Percentiles rank a stretch among this genome's conserved stretches.
Evolutionary conservation across 163 green algal species (phyloP).

Genomic region (Chloromonas sp.): DNA sequence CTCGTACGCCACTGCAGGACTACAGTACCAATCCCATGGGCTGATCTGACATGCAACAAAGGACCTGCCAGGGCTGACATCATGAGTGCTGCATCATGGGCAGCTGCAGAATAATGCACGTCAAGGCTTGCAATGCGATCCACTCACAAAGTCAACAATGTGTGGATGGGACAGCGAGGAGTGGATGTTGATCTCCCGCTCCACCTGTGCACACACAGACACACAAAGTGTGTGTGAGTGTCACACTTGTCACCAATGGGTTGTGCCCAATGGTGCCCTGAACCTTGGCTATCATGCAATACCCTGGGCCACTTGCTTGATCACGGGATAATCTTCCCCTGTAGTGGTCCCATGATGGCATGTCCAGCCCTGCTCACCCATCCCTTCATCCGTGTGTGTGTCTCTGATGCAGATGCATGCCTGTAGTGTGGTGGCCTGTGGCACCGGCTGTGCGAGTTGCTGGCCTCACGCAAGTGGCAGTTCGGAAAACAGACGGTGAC

Average conservation of each 20-base stretch:
- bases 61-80: background rate
- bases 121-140: background rate
- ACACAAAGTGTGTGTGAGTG: background rate
- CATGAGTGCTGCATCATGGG: background rate
- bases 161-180: constrained; percentile 34
- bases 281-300: too few relatives aligned
- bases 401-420: too few relatives aligned
- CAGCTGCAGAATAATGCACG: background rate
- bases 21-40: too few relatives aligned
- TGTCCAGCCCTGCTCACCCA: too few relatives aligned
- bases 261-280: background rate
- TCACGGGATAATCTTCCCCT: too few relatives aligned
- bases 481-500: too few relatives aligned
- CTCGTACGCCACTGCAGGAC: too few relatives aligned
- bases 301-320: too few relatives aligned
- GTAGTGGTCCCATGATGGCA: too few relatives aligned
- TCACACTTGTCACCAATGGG: background rate
- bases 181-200: constrained; percentile 45
- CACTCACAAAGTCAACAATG: constrained; percentile 49
- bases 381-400: too few relatives aligned
- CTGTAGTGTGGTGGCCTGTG: too few relatives aligned
- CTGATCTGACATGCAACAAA: too few relatives aligned
- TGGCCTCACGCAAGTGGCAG: background rate
- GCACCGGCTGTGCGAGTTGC: background rate
- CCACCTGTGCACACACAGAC: constrained; percentile 18